Evolutionary conservation across 2,329 filamentous ascomycete species (phyloP).

Genomic region (Ophiostoma perfectum): DNA sequence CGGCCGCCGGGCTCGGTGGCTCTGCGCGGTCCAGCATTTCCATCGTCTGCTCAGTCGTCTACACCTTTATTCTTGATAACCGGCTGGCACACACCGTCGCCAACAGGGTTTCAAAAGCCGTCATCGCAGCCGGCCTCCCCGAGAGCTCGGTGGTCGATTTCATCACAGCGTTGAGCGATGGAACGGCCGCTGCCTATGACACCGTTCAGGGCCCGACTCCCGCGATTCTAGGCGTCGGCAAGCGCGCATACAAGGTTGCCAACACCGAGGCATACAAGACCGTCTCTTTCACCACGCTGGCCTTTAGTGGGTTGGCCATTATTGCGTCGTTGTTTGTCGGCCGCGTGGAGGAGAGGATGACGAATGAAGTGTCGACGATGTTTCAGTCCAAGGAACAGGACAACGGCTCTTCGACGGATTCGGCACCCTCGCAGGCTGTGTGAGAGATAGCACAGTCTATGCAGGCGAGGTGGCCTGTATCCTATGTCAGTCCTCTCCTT

Average conservation of each 20-base stretch:
- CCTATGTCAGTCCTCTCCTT: no score
- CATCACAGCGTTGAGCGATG: neutral
- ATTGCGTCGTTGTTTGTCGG: no score
- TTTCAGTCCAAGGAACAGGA: no score
- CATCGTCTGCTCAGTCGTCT: neutral
- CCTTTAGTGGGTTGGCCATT: neutral
- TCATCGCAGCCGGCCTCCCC: neutral
- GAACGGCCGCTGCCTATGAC: neutral
- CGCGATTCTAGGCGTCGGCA: neutral
- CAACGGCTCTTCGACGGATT: no score
- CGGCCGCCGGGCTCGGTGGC: neutral
- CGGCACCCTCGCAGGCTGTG: no score
- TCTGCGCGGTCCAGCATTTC: neutral
- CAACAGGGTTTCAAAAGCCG: neutral
- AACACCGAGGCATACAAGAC: neutral
- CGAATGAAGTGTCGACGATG: no score
- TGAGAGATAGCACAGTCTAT: no score
- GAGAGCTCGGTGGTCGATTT: neutral
- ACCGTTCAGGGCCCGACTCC: neutral
- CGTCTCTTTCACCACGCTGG: neutral
- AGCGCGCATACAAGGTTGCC: neutral
- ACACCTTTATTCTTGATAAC: neutral
- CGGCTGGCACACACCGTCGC: neutral
- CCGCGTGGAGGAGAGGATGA: no score
- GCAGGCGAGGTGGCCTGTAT: no score